A percentile compares a stretch with the other conserved stretches of the same genome.
Evolutionary conservation across 108 stramenopile genomes (phyloP).

Genomic region (Cyclotella sp.): DNA sequence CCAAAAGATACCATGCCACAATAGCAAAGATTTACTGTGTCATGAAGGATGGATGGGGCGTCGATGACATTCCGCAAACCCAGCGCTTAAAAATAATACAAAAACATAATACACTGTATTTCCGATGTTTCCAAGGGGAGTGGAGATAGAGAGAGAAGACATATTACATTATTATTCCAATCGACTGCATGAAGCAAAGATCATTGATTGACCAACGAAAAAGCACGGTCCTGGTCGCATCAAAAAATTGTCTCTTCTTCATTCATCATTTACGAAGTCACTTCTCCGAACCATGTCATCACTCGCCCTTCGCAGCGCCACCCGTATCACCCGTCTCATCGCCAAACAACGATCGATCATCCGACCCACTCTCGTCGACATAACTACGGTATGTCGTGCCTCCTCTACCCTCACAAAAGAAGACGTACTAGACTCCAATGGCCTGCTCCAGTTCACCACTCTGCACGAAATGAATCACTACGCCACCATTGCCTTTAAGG

Average conservation of each 20-base stretch:
- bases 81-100: too few species aligned
- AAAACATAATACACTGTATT: too few species aligned
- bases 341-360: background rate
- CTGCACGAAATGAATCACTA: constrained; percentile 82
- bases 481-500: constrained; percentile 63
- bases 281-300: constrained; percentile 18
- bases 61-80: constrained; percentile 2
- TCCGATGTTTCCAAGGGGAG: too few species aligned
- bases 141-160: too few species aligned
- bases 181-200: background rate
- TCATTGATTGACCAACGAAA: too few species aligned
- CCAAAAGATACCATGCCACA: background rate
- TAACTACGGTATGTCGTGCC: constrained; percentile 2
- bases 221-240: too few species aligned
- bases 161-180: background rate
- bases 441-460: constrained; percentile 67
- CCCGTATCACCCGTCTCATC: constrained; percentile 26
- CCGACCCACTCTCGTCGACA: background rate
- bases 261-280: background rate
- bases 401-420: constrained; percentile 42
- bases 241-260: background rate
- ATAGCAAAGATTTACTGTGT: background rate
- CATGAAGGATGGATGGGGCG: background rate
- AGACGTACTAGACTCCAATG: constrained; percentile 70
- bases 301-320: constrained; percentile 31